Evolutionary conservation across 345 rosid genomes (phyloP).

Genomic region (Camelina hispida): DNA sequence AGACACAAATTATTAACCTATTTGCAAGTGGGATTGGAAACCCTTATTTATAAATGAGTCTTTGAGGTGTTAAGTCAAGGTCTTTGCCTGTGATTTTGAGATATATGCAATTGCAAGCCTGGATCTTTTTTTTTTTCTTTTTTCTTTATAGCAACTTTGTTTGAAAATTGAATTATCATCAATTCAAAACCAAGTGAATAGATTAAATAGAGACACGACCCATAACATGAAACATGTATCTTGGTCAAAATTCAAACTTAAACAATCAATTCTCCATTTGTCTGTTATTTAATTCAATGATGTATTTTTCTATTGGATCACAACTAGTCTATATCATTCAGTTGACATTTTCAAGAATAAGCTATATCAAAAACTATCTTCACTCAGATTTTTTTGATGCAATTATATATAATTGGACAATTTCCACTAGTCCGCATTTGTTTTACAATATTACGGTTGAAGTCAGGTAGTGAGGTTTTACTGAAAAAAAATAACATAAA

Average conservation of each 20-base stretch:
- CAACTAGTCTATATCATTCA: neutral
- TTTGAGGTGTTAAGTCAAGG: constrained; percentile 29
- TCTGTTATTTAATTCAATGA: neutral
- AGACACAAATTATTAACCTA: too few relatives aligned
- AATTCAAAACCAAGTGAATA: neutral
- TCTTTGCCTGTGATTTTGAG: constrained; percentile 20
- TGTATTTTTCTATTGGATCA: neutral
- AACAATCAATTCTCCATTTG: neutral
- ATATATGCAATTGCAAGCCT: constrained; percentile 36
- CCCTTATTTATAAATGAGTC: neutral
- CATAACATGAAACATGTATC: neutral
- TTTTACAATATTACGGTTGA: neutral
- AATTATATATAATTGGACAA: neutral
- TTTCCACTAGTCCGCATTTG: neutral
- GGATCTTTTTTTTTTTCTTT: neutral
- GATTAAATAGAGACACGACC: neutral
- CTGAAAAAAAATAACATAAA: neutral
- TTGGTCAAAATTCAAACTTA: constrained; percentile 15
- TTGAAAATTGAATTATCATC: constrained; percentile 8
- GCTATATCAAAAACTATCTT: neutral
- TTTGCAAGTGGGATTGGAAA: constrained; percentile 5
- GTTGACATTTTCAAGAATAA: neutral
- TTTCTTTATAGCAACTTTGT: constrained; percentile 27
- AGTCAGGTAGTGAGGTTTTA: neutral
- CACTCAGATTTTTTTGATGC: neutral